These are phyloP conservation scores for Fusarium sp. DNA, from an alignment of 2,329 filamentous ascomycete genomes.

Conservation along the genomic window DNA sequence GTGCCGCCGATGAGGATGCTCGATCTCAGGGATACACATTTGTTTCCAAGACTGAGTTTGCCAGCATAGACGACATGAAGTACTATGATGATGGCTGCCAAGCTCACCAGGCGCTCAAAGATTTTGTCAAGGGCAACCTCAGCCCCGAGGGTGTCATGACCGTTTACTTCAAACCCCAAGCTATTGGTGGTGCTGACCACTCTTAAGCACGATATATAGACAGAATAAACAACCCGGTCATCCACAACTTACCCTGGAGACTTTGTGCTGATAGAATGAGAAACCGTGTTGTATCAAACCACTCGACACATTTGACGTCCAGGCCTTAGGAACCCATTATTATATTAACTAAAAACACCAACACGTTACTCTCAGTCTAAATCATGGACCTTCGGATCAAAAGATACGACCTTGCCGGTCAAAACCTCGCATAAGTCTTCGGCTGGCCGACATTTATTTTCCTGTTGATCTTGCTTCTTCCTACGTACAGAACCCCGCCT, in stretches of 20 bases:
- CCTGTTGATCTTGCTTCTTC: neutral
- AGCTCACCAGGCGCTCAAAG: constrained; percentile 59
- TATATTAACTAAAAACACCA: neutral
- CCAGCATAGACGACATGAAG: constrained; percentile 73
- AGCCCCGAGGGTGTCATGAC: constrained; percentile 54
- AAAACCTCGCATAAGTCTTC: neutral
- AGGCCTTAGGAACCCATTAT: neutral
- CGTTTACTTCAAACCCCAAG: constrained; percentile 55
- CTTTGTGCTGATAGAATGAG: neutral
- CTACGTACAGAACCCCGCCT: neutral
- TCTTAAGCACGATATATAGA: neutral
- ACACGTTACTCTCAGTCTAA: neutral
- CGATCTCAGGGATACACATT: constrained; percentile 75
- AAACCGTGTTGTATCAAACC: neutral
- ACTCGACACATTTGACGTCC: neutral
- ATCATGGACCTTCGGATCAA: neutral
- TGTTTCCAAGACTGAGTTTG: constrained; percentile 72
- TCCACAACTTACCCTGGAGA: neutral
- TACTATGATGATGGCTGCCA: constrained; percentile 71
- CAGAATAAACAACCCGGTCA: neutral
- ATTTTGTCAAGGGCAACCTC: constrained; percentile 48
- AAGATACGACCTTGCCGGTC: neutral
- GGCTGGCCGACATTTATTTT: neutral
- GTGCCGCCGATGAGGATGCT: constrained; percentile 65
- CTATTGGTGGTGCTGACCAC: constrained; percentile 44